Percentiles rank a stretch among this genome's conserved stretches.
These are phyloP conservation scores for Tolypocladium capitatum DNA, from an alignment of 2,329 filamentous ascomycete species.

Conservation along the genomic window DNA sequence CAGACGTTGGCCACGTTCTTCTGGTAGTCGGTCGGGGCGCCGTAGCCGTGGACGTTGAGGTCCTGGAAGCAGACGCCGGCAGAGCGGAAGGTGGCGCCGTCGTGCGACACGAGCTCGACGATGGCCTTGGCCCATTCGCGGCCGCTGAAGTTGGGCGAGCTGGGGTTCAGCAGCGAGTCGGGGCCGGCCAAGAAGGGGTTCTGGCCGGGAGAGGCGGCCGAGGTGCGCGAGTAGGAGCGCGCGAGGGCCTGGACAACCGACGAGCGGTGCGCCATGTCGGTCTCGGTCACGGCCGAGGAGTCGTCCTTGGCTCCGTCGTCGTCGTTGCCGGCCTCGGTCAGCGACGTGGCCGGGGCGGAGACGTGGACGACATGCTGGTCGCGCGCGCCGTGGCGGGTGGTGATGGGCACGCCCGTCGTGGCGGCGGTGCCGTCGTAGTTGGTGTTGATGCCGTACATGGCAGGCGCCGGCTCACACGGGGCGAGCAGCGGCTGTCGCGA, in stretches of 20 bases:
- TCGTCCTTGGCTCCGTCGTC: slow-evolving; percentile 10
- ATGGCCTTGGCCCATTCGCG: slow-evolving; percentile 48
- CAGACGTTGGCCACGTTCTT: slow-evolving; percentile 51
- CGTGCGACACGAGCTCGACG: slow-evolving; percentile 35
- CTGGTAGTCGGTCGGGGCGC: slow-evolving; percentile 56
- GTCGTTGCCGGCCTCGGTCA: slow-evolving; percentile 21
- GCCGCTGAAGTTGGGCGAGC: slow-evolving; percentile 37
- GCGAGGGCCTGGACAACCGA: slow-evolving; percentile 43
- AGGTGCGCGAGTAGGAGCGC: slow-evolving; percentile 39
- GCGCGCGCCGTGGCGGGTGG: slow-evolving; percentile 12
- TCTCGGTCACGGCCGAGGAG: slow-evolving; percentile 12
- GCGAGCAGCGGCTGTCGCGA: not conserved
- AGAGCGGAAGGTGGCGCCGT: slow-evolving; percentile 43
- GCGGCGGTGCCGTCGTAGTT: slow-evolving; percentile 37
- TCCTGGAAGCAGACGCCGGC: slow-evolving; percentile 54
- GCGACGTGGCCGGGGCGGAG: slow-evolving; percentile 13
- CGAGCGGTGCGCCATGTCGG: slow-evolving; percentile 35
- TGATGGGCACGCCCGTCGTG: slow-evolving; percentile 23
- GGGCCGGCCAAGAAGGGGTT: slow-evolving; percentile 38
- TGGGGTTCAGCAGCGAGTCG: slow-evolving; percentile 40
- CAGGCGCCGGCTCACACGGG: slow-evolving; percentile 1
- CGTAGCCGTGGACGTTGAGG: slow-evolving; percentile 55
- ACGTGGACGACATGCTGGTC: slow-evolving; percentile 6
- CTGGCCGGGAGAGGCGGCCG: slow-evolving; percentile 11
- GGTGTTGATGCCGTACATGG: slow-evolving; percentile 16